These are phyloP conservation scores for Pseudogymnoascus destructans DNA, from an alignment of 2,329 filamentous ascomycete genomes.

Conservation along the genomic window DNA sequence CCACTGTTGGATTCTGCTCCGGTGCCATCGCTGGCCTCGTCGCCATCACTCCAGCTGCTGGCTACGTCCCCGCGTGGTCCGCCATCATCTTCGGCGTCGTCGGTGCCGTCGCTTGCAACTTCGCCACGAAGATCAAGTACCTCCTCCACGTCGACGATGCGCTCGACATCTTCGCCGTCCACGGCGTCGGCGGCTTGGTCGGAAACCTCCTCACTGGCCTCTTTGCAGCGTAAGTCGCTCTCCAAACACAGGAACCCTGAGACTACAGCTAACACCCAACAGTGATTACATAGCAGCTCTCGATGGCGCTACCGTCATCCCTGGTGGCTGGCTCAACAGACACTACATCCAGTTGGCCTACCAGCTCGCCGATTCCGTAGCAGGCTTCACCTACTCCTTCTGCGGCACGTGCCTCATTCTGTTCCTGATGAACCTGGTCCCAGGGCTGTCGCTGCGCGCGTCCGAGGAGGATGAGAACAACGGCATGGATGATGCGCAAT, in stretches of 20 bases:
- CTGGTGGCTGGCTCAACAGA: conserved; percentile 70
- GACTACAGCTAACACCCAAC: neutral
- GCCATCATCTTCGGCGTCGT: conserved; percentile 67
- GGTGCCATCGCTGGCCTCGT: conserved; percentile 80
- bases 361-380: conserved; percentile 69
- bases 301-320: conserved; percentile 54
- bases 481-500: conserved; percentile 79
- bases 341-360: conserved; percentile 76
- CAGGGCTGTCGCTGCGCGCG: conserved; percentile 61
- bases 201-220: conserved; percentile 70
- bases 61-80: conserved; percentile 72
- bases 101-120: conserved; percentile 70
- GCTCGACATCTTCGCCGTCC: conserved; percentile 78
- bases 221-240: conserved; percentile 47
- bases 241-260: neutral
- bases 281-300: conserved; percentile 66
- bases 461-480: conserved; percentile 67
- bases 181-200: conserved; percentile 64
- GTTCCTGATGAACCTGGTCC: conserved; percentile 66
- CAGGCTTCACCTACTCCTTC: conserved; percentile 69
- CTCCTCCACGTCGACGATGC: conserved; percentile 69
- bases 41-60: conserved; percentile 77
- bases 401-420: conserved; percentile 64
- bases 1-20: conserved; percentile 84
- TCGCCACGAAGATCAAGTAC: conserved; percentile 85